Conservation (phyloP, 208 protist species). For the Leishmania tropica region DNA sequence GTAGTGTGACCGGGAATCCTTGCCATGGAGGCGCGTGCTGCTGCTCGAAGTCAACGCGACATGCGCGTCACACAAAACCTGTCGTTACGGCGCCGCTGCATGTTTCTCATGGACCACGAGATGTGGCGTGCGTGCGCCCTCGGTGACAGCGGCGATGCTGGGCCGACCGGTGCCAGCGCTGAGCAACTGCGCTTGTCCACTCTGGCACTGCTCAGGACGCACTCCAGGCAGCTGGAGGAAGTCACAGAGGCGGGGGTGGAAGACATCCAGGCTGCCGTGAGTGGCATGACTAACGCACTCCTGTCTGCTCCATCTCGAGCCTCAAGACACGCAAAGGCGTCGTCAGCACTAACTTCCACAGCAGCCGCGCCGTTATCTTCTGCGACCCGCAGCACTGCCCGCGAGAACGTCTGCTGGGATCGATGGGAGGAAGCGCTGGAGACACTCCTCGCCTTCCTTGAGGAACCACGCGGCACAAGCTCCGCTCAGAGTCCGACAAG, state of each 20-base stretch:
- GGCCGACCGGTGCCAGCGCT: not conserved
- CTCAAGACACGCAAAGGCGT: constrained; percentile 3
- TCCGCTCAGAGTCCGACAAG: not conserved
- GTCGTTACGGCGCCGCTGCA: constrained; percentile 61
- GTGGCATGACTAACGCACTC: not conserved
- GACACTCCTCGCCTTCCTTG: constrained; percentile 42
- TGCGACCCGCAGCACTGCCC: not conserved
- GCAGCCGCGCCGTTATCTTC: not conserved
- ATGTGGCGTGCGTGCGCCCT: constrained; percentile 29
- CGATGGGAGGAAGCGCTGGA: constrained; percentile 59
- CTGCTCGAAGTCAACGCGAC: constrained; percentile 3
- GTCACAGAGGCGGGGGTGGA: not conserved
- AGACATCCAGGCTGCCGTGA: not conserved
- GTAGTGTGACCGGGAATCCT: too few relatives aligned
- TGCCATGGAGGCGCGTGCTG: constrained; percentile 1
- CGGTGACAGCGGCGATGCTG: not conserved
- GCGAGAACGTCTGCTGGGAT: not conserved
- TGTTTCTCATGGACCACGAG: constrained; percentile 62
- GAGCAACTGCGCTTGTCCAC: constrained; percentile 8
- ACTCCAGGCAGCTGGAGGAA: constrained; percentile 1
- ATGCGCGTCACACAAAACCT: constrained; percentile 43
- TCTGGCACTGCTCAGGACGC: not conserved
- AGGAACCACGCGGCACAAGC: constrained; percentile 11
- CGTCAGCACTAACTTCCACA: not conserved
- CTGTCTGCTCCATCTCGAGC: not conserved